A percentile compares a stretch with the other conserved stretches of the same genome.
These are phyloP conservation scores for Aspergillus sp. DNA, from an alignment of 2,329 filamentous ascomycete genomes.

Conservation along the genomic window DNA sequence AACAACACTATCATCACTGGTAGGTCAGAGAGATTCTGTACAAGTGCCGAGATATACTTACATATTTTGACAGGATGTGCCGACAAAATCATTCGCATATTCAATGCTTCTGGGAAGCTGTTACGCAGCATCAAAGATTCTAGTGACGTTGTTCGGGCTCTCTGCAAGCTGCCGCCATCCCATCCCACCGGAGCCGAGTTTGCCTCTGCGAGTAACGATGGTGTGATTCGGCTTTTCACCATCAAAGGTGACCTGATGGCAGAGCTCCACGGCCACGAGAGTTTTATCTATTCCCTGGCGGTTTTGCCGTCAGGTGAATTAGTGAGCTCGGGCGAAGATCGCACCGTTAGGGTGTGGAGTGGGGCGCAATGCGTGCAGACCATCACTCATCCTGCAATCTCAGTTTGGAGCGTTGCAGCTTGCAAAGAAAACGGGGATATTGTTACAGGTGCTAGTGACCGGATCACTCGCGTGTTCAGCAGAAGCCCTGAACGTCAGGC, in stretches of 20 bases:
- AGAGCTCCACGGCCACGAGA: constrained; percentile 80
- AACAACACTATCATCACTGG: constrained; percentile 69
- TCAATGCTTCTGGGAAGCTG: constrained; percentile 57
- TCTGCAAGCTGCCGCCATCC: constrained; percentile 67
- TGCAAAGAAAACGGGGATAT: constrained; percentile 80
- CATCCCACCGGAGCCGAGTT: constrained; percentile 84
- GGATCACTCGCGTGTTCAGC: constrained; percentile 75
- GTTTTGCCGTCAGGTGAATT: constrained; percentile 75
- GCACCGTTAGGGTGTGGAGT: constrained; percentile 86
- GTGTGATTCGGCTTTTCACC: constrained; percentile 79
- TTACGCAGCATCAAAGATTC: constrained; percentile 59
- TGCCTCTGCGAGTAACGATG: constrained; percentile 89
- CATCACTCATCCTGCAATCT: constrained; percentile 93
- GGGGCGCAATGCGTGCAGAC: constrained; percentile 79
- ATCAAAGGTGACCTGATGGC: constrained; percentile 66
- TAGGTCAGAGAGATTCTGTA: constrained; percentile 16
- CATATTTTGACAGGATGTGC: constrained; percentile 55
- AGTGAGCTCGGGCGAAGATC: constrained; percentile 85
- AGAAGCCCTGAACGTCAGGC: constrained; percentile 62
- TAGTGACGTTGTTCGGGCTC: constrained; percentile 76
- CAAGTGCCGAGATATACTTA: too few relatives aligned
- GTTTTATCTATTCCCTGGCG: constrained; percentile 83
- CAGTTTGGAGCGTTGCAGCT: constrained; percentile 86
- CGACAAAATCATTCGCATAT: constrained; percentile 82
- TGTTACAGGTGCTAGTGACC: constrained; percentile 85